Conservation (phyloP, 495 filamentous ascomycete species). For the Thozetella sp. region DNA sequence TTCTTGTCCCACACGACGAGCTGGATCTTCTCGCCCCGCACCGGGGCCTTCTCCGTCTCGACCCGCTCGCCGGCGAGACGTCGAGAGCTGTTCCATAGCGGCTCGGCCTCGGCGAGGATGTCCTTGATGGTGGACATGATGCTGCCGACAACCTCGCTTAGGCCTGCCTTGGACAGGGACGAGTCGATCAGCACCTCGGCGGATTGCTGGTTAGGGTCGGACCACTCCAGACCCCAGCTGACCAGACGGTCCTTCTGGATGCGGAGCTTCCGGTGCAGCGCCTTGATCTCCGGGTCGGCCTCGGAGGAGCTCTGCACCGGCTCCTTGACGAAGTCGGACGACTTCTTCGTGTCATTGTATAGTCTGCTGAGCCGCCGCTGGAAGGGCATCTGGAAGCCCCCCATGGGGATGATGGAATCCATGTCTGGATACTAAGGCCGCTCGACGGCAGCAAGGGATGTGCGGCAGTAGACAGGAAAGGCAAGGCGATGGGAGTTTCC, state of each 20-base stretch:
- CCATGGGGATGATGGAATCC: slow-evolving; percentile 47
- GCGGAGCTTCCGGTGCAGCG: slow-evolving; percentile 57
- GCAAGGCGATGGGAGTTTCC: background rate
- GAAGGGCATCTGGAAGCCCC: slow-evolving; percentile 50
- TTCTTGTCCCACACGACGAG: slow-evolving; percentile 60
- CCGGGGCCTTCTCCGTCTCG: slow-evolving; percentile 29
- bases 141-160: slow-evolving; percentile 84
- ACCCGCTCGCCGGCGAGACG: slow-evolving; percentile 42
- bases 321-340: slow-evolving; percentile 79
- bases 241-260: slow-evolving; percentile 77
- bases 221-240: slow-evolving; percentile 92
- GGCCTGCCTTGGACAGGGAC: slow-evolving; percentile 77
- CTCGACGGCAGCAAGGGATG: background rate
- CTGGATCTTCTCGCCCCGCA: slow-evolving; percentile 40
- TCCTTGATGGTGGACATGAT: slow-evolving; percentile 90
- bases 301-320: slow-evolving; percentile 61
- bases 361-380: slow-evolving; percentile 81
- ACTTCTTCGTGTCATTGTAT: slow-evolving; percentile 90
- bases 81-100: slow-evolving; percentile 62
- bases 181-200: slow-evolving; percentile 78
- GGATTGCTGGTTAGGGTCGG: slow-evolving; percentile 58
- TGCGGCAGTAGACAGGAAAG: background rate
- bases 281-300: slow-evolving; percentile 55
- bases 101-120: slow-evolving; percentile 82
- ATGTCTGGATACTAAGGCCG: slow-evolving; percentile 23